Conservation (phyloP, 176 grass and related monocot species). For the Musa acuminata region DNA sequence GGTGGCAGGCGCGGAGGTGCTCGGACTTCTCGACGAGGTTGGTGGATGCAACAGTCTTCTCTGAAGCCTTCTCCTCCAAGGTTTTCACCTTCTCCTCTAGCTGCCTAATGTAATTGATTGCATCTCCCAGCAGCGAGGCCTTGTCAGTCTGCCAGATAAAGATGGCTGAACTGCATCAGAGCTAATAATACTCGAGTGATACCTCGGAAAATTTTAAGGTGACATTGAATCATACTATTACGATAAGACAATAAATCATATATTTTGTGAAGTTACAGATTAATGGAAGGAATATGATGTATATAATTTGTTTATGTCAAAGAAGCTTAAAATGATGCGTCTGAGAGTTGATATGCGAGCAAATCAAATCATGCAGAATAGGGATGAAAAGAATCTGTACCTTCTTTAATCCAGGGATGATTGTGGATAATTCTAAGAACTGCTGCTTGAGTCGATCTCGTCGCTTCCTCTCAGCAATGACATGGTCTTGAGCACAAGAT, state of each 20-base stretch:
- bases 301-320: not conserved
- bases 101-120: conserved; percentile 78
- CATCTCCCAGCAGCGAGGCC: conserved; percentile 85
- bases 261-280: too few species aligned
- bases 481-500: conserved; percentile 62
- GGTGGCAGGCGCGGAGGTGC: conserved; percentile 32
- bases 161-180: not conserved
- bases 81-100: conserved; percentile 72
- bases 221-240: not conserved
- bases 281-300: too few species aligned
- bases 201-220: not conserved
- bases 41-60: conserved; percentile 64
- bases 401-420: conserved; percentile 92
- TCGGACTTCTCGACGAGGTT: conserved; percentile 70
- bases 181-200: not conserved
- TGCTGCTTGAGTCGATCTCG: conserved; percentile 88
- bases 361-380: not conserved
- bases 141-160: conserved; percentile 64
- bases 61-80: conserved; percentile 49
- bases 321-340: not conserved
- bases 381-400: conserved; percentile 10
- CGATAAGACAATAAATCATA: too few species aligned
- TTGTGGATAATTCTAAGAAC: conserved; percentile 85
- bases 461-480: conserved; percentile 76
- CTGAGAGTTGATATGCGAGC: not conserved